phyloP scores from a whole-genome alignment of 768 basidiomycete species.

The Phanerochaete carnosa region DNA sequence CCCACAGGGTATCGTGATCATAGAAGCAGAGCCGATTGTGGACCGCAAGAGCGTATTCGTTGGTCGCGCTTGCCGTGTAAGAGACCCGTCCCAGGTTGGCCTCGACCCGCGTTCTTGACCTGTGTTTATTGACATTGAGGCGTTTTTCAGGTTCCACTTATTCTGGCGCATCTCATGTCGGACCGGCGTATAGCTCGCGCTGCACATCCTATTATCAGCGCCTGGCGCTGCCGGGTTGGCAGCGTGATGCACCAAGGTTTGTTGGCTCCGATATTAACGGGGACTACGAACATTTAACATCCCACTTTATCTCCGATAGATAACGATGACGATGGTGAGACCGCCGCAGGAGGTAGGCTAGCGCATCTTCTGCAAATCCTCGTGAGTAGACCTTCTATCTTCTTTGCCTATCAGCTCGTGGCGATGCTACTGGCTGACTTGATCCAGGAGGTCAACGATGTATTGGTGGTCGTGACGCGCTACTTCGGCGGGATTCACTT shows the following conservation, averaged over 20 bases:
- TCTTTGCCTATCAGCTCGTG: neutral
- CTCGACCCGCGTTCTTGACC: constrained; percentile 8
- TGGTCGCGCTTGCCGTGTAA: constrained; percentile 79
- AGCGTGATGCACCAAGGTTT: constrained; percentile 71
- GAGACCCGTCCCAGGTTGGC: constrained; percentile 69
- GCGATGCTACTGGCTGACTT: neutral
- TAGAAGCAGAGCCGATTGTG: constrained; percentile 73
- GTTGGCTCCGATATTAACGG: constrained; percentile 5
- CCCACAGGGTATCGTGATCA: constrained; percentile 63
- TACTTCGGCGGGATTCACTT: constrained; percentile 93
- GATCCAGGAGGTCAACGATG: constrained; percentile 77
- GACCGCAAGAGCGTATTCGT: constrained; percentile 87
- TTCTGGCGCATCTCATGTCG: constrained; percentile 64
- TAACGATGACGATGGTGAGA: constrained; percentile 94
- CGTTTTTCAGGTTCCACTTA: constrained; percentile 53
- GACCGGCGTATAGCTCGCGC: constrained; percentile 74
- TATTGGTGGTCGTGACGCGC: constrained; percentile 88
- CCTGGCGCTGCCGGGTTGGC: constrained; percentile 75
- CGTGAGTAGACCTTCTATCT: constrained; percentile 37
- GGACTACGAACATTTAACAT: neutral
- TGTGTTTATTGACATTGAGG: neutral
- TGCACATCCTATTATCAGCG: constrained; percentile 77
- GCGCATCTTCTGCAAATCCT: constrained; percentile 90
- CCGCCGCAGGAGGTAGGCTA: constrained; percentile 85
- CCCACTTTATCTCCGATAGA: constrained; percentile 42